Conservation (phyloP, 495 filamentous ascomycete genomes). For the Parathielavia appendiculata region DNA sequence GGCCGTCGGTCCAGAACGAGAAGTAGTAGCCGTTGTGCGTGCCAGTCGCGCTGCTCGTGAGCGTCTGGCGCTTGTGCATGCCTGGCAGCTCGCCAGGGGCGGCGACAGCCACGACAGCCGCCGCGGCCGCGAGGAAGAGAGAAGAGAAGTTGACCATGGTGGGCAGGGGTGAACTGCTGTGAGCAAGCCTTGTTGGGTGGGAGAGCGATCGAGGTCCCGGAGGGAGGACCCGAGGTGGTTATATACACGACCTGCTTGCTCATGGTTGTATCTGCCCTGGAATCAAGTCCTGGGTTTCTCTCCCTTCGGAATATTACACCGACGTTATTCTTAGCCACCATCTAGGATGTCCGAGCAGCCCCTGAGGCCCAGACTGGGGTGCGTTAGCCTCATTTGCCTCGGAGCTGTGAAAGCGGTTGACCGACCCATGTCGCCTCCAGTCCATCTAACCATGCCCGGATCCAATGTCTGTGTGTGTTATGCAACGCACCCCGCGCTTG, state of each 20-base stretch:
- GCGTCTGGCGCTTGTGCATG: conserved; percentile 34
- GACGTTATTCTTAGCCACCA: conserved; percentile 9
- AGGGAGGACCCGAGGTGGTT: not conserved
- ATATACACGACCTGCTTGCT: conserved; percentile 1
- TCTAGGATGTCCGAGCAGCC: not conserved
- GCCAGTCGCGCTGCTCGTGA: conserved; percentile 41
- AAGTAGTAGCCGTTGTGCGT: conserved; percentile 57
- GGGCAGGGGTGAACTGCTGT: too few relatives aligned
- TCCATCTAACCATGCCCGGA: not conserved
- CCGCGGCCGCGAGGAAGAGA: conserved; percentile 37
- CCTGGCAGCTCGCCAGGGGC: conserved; percentile 39
- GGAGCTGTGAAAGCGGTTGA: not conserved
- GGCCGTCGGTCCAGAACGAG: conserved; percentile 58
- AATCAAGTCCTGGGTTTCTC: not conserved
- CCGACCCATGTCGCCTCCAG: not conserved
- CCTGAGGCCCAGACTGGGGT: not conserved
- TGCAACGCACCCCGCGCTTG: conserved; percentile 11
- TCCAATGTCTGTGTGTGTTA: not conserved
- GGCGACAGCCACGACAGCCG: conserved; percentile 36
- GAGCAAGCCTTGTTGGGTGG: not conserved
- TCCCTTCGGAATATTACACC: not conserved
- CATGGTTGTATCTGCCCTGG: not conserved
- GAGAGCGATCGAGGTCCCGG: not conserved
- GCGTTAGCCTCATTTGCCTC: not conserved
- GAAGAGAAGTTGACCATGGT: conserved; percentile 46